These are phyloP conservation scores for Saccharomyces kudriavzevii DNA, from an alignment of 805 yeast species.

Conservation along the genomic window DNA sequence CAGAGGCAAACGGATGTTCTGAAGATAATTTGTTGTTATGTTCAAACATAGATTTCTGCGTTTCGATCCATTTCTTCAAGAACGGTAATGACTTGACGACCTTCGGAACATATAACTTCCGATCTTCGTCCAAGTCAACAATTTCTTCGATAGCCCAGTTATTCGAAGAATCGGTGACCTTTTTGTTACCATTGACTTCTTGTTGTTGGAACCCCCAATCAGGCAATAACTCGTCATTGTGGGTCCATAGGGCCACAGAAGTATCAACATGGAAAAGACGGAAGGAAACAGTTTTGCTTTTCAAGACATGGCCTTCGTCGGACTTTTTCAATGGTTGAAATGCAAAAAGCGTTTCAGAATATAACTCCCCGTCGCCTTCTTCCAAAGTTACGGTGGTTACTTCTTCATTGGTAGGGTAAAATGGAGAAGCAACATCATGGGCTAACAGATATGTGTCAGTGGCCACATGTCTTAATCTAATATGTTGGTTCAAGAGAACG, in stretches of 20 bases:
- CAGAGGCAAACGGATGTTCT: conserved; percentile 92
- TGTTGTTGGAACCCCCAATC: conserved; percentile 92
- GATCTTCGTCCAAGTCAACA: conserved; percentile 51
- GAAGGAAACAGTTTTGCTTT: conserved; percentile 62
- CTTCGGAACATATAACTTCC: conserved; percentile 61
- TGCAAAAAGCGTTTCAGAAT: conserved; percentile 71
- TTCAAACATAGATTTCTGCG: conserved; percentile 81
- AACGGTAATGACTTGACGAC: conserved; percentile 58
- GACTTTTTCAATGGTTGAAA: conserved; percentile 53
- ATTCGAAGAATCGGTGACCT: conserved; percentile 56
- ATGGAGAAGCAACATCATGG: conserved; percentile 95
- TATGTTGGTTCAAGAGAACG: conserved; percentile 60
- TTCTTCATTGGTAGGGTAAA: conserved; percentile 87
- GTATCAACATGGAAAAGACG: conserved; percentile 77
- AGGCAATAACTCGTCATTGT: conserved; percentile 72
- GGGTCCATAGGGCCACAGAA: conserved; percentile 91
- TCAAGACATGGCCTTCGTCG: conserved; percentile 38
- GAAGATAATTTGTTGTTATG: conserved; percentile 82
- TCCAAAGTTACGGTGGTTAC: conserved; percentile 68
- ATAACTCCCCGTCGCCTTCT: conserved; percentile 44
- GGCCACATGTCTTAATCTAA: conserved; percentile 73
- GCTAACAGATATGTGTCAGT: conserved; percentile 76
- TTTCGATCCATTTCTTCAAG: conserved; percentile 79
- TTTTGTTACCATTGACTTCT: conserved; percentile 93
- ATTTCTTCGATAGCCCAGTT: conserved; percentile 73